phyloP scores from a whole-genome alignment of 2,329 filamentous ascomycete genomes.

The Fulvia fulva region DNA sequence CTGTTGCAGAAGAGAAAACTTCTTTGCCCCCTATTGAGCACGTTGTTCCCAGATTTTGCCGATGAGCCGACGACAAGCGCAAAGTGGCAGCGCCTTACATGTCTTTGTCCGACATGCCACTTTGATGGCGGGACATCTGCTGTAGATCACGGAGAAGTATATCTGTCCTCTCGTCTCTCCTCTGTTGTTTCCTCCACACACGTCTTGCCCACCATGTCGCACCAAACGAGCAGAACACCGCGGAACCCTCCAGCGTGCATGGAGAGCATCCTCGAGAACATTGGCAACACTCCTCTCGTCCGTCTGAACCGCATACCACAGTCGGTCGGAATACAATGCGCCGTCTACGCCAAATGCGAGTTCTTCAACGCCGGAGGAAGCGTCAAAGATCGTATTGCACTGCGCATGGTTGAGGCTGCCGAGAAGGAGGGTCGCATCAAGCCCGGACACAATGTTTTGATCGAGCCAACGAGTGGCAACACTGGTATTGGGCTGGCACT shows the following conservation, averaged over 20 bases:
- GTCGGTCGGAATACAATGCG: slow-evolving; percentile 78
- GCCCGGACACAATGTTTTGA: slow-evolving; percentile 84
- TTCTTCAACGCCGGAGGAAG: slow-evolving; percentile 66
- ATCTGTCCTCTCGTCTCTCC: neutral
- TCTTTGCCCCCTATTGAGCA: neutral
- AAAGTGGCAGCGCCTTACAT: neutral
- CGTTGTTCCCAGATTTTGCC: neutral
- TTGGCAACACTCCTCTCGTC: slow-evolving; percentile 94
- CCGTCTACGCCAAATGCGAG: slow-evolving; percentile 39
- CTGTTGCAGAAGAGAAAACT: neutral
- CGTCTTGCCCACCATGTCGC: slow-evolving; percentile 25
- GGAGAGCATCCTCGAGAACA: slow-evolving; percentile 75
- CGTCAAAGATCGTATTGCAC: slow-evolving; percentile 87
- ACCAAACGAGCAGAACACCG: slow-evolving; percentile 41
- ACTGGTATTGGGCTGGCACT: slow-evolving; percentile 95
- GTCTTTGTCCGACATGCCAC: neutral
- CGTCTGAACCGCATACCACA: slow-evolving; percentile 89
- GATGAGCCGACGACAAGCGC: neutral
- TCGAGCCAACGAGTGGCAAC: slow-evolving; percentile 97
- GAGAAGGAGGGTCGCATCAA: slow-evolving; percentile 90
- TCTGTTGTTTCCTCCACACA: neutral
- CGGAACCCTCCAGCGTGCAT: slow-evolving; percentile 54
- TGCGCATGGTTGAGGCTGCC: slow-evolving; percentile 96
- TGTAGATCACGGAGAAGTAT: neutral
- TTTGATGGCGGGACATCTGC: neutral